Evolutionary conservation across 495 filamentous ascomycete species (phyloP), one percentile per base, ranked within the genome.

Genomic region (Echria macrotheca): DNA sequence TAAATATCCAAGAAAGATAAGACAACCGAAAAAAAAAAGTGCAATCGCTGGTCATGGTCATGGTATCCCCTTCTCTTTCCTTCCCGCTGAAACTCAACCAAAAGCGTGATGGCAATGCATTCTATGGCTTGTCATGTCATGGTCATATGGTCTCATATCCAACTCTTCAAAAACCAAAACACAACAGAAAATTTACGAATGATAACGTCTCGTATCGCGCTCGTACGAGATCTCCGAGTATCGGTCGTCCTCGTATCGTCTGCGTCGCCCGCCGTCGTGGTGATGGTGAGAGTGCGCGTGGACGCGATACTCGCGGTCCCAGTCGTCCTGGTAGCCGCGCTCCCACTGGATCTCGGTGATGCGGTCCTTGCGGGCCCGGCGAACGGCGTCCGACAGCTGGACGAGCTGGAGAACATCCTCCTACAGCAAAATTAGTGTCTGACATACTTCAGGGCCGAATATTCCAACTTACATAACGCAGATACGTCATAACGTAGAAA

Each of bases 401-500:
- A 95, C 84, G 9, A 97, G 82, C 61, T 84, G 76, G 33, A 85
- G 77, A 21, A 98, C 89, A 54, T 97, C 89, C 50, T 93, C 87
- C 89, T 96, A 57, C 52, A 63, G 47, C 47, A 31, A 29, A 37
- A 52, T 65, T 50, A 70, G 61, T 31, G 19, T 18, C 11, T 29
- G 31, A 37, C 31, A 33, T 24, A 46, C 15, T 7, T 38, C 17
- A 26, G 23, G 24, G 21, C 8, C 5, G 44, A 40, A 19, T 15
- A 24, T 28, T 38, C 15, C 28, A 14, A 79, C 89, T 74, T 76
- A 95, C 90, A 63, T 91, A 87, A 52, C 79, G 74, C 33, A 98
- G 76, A 66, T 94, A 96, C 49, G 91, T 83, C 70, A 95, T 90
- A 28, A 98, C 79, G 60, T 96, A 97, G 67, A 86, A 97, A 66